These are phyloP conservation scores for Colletotrichum melonis DNA, from an alignment of 2,329 filamentous ascomycete species.

Conservation along the genomic window DNA sequence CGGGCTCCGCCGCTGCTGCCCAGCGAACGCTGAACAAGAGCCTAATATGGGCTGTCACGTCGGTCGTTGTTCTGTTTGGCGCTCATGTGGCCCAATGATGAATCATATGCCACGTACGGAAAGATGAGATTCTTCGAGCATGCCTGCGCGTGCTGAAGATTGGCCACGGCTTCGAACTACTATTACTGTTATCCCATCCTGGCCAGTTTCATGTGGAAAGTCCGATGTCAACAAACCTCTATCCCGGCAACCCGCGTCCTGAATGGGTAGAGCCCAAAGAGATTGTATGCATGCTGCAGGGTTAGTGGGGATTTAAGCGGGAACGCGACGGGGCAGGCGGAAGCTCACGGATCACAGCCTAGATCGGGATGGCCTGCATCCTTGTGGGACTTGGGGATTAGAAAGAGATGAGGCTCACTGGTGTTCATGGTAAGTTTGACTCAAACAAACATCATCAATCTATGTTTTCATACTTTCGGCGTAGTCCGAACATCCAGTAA, in stretches of 20 bases:
- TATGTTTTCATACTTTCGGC: no score
- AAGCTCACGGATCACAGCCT: neutral
- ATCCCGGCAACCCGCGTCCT: neutral
- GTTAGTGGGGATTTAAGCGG: neutral
- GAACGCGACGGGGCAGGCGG: neutral
- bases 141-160: neutral
- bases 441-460: neutral
- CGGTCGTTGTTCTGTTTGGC: neutral
- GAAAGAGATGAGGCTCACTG: neutral
- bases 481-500: no score
- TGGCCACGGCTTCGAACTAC: neutral
- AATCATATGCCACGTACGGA: neutral
- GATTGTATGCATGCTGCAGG: neutral
- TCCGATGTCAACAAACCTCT: neutral
- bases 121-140: neutral
- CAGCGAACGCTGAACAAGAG: no score
- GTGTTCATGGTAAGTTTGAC: neutral
- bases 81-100: neutral
- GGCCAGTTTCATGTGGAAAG: neutral
- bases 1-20: conserved; percentile 36
- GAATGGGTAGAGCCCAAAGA: neutral
- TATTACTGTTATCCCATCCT: neutral
- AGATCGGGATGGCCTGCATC: neutral
- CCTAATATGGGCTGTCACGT: neutral
- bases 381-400: neutral